Percentiles rank a stretch among this genome's conserved stretches.
phyloP scores from a whole-genome alignment of 805 yeast genomes.

The Monosporozyma unispora region DNA sequence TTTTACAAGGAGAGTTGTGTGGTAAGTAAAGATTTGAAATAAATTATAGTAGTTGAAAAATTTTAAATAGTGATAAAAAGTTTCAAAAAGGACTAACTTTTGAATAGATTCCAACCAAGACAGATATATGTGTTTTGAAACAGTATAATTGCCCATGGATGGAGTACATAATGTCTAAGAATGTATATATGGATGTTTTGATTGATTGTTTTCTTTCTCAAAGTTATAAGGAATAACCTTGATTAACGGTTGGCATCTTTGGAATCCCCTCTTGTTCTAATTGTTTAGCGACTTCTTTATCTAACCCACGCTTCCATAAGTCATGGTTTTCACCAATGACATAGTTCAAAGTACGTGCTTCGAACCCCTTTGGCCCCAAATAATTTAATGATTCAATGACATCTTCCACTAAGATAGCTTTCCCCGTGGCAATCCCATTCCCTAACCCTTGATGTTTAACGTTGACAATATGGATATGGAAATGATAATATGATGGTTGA shows the following conservation, averaged over 20 bases:
- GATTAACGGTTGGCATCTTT: conserved; percentile 9
- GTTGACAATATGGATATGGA: conserved; percentile 86
- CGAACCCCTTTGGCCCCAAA: conserved; percentile 49
- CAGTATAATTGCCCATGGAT: too few species aligned
- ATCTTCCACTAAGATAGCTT: conserved; percentile 75
- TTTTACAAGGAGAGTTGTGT: background rate
- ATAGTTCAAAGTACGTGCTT: conserved; percentile 51
- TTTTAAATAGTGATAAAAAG: background rate
- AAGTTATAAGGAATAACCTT: conserved; percentile 1
- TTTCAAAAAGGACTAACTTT: background rate
- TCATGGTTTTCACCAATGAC: conserved; percentile 70
- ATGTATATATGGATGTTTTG: background rate
- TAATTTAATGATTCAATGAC: conserved; percentile 61
- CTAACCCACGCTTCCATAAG: conserved; percentile 45
- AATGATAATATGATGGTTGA: conserved; percentile 94
- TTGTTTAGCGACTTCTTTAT: conserved; percentile 21
- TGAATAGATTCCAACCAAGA: background rate
- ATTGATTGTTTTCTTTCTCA: too few species aligned
- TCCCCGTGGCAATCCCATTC: conserved; percentile 63
- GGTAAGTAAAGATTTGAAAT: background rate
- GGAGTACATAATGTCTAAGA: too few species aligned
- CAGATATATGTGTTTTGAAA: background rate
- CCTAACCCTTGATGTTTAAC: conserved; percentile 61
- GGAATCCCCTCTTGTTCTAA: conserved; percentile 25
- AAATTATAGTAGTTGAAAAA: background rate